A percentile compares a stretch with the other conserved stretches of the same genome.
Evolutionary conservation across 208 protist genomes (phyloP).

Genomic region (Leishmania martiniquensis): DNA sequence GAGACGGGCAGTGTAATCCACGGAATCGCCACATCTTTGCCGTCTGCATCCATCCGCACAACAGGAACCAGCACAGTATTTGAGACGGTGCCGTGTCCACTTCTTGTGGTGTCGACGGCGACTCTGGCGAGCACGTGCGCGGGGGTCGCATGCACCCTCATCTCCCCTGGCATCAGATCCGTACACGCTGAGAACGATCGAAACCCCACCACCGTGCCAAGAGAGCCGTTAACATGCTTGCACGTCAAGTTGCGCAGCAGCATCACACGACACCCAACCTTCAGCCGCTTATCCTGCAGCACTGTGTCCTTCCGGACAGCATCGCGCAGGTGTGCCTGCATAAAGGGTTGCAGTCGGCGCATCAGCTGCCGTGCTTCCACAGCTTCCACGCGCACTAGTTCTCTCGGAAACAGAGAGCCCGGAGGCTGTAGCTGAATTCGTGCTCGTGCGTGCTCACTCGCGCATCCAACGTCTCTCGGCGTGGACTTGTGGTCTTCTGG

Average conservation of each 20-base stretch:
- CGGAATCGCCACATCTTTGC: constrained; percentile 73
- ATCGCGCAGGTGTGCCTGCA: constrained; percentile 40
- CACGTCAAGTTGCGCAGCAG: constrained; percentile 76
- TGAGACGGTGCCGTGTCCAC: background rate
- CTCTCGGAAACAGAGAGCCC: constrained; percentile 12
- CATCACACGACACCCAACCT: constrained; percentile 90
- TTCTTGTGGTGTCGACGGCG: background rate
- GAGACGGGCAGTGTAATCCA: constrained; percentile 53
- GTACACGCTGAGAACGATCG: constrained; percentile 26
- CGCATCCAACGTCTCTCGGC: background rate
- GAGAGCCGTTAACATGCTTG: constrained; percentile 74
- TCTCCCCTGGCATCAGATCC: constrained; percentile 46
- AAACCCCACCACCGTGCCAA: constrained; percentile 79
- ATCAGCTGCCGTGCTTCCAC: constrained; percentile 23
- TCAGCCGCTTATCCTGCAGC: constrained; percentile 76
- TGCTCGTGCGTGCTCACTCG: no score
- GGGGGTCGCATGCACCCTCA: constrained; percentile 21
- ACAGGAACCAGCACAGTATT: constrained; percentile 49
- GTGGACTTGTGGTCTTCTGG: background rate
- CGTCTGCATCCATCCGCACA: constrained; percentile 74
- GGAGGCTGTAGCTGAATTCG: background rate
- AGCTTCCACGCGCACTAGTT: constrained; percentile 22
- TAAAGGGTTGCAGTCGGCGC: constrained; percentile 26
- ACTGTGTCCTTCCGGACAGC: constrained; percentile 48
- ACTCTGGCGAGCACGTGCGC: background rate